Conservation (phyloP, 192 early-diverging fungal genomes). For the Backusella tuberculispora region DNA sequence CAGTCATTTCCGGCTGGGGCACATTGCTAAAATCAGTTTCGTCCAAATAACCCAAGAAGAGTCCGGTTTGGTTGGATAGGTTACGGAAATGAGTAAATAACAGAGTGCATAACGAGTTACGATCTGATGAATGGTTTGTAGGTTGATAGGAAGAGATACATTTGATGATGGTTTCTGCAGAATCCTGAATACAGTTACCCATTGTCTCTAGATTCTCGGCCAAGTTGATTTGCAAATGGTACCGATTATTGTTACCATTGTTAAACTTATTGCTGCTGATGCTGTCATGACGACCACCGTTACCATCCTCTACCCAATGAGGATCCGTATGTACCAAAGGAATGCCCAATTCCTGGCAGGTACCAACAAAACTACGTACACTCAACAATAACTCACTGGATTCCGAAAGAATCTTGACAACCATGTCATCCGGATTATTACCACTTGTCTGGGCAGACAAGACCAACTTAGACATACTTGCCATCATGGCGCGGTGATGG, state of each 20-base stretch:
- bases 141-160: constrained; percentile 6
- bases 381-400: constrained; percentile 76
- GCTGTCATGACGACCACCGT: neutral
- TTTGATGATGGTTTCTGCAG: constrained; percentile 24
- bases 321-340: constrained; percentile 50
- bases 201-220: constrained; percentile 28
- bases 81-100: constrained; percentile 32
- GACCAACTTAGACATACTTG: constrained; percentile 80
- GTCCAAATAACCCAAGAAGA: constrained; percentile 22
- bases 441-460: constrained; percentile 79
- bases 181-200: constrained; percentile 31
- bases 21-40: constrained; percentile 24
- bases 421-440: constrained; percentile 40
- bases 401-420: constrained; percentile 71
- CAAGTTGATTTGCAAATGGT: constrained; percentile 23
- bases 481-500: constrained; percentile 81
- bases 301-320: constrained; percentile 20
- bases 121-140: neutral
- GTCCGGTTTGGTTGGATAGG: constrained; percentile 16
- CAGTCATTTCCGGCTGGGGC: neutral
- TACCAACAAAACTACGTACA: constrained; percentile 72
- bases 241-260: neutral
- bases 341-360: constrained; percentile 42
- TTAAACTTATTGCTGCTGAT: neutral
- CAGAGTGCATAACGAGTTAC: neutral